Base-by-base conservation (phyloP, 768 basidiomycete species). In the Psilocybe subaeruginosa region DNA sequence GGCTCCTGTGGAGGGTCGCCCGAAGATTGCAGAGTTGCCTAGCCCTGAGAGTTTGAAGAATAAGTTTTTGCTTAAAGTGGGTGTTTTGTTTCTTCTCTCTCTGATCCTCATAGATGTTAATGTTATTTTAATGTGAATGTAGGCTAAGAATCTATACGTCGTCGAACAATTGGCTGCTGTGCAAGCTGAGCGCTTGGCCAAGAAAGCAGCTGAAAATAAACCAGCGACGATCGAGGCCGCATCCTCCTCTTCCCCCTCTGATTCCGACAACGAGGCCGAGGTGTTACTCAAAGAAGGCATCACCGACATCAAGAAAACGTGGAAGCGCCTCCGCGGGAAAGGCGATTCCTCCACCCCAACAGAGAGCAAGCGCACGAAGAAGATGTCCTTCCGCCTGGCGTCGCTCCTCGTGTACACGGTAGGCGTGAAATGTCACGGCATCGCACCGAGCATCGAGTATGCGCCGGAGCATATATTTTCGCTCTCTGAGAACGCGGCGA, bases 381-480 rank as follows among this genome's bases (percentile, higher is more conserved):
- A 85, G 68, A 95, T 94, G 87, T 95, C 95, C 0, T 71, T 83
- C 27, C 80, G 82, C 2, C 82, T 99, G 1, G 85, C 86, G 1
- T 78, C 84, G 1, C 81, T 98, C 9, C 82, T 98, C 17, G 90
- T 98, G 29, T 98, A 99, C 74, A 98, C 97, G 4, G 87, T 97
- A 56, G 97, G 97, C 4, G 93, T 98, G 62, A 97, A 97, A 73
- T 97, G 92, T 66, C 90, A 88, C 48, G 95, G 96, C 0, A 83
- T 99, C 74, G 92, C 92, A 74, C 88, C 91, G 73, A 89, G 93
- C 63, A 88, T 92, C 64, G 79, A 81, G 33, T 99, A 99, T 69
- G 89, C 88, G 7, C 84, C 91, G 0, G 90, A 93, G 68, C 92
- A 98, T 68, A 84, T 98, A 71, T 96, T 99, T 73, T 97, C 94